Base-by-base conservation (phyloP, 805 yeast genomes). In the Tetrapisispora iriomotensis region DNA sequence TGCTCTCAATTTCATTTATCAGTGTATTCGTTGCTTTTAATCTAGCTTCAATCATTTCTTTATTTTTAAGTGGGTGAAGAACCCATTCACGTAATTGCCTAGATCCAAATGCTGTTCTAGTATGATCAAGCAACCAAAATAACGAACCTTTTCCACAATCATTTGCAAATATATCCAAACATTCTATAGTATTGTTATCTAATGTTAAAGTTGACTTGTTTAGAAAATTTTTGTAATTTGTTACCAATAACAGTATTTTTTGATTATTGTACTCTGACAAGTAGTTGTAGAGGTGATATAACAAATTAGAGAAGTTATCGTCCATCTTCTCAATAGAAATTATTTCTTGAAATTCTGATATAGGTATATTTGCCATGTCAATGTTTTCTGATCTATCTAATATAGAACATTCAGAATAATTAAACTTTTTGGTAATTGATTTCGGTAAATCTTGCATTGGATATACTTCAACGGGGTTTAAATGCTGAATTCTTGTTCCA, bases 51-150 rank as follows among this genome's bases (percentile, higher is more conserved):
- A 92, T 81, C 8, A 62, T 61, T 1, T 61, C 66, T 23, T 67
- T 62, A 31, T 76, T 68, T 0, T 74, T 60, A 18, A 88, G 65
- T 1, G 98, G 98, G 43, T 70, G 66, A 1, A 76, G 67, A 0
- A 88, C 61, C 98, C 98, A 92, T 28, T 71, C 64, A 22, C 69
- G 66, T 12, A 92, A 56, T 42, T 75, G 49, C 39, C 95, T 61
- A 33, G 67, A 71, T 0, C 98, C 98, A 58, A 80, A 81, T 22
- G 71, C 67, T 0, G 97, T 84, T 25, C 75, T 62, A 0, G 97
- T 84, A 47, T 82, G 87, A 54, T 90, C 82, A 43, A 92, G 49
- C 2, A 85, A 64, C 87, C 94, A 84, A 13, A 83, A 56, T 12
- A 90, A 61, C 0, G 95, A 76, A 0, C 96, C 97, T 24, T 67